Evolutionary conservation across 208 protist genomes (phyloP).

Genomic region (Trichomonas gallinae): DNA sequence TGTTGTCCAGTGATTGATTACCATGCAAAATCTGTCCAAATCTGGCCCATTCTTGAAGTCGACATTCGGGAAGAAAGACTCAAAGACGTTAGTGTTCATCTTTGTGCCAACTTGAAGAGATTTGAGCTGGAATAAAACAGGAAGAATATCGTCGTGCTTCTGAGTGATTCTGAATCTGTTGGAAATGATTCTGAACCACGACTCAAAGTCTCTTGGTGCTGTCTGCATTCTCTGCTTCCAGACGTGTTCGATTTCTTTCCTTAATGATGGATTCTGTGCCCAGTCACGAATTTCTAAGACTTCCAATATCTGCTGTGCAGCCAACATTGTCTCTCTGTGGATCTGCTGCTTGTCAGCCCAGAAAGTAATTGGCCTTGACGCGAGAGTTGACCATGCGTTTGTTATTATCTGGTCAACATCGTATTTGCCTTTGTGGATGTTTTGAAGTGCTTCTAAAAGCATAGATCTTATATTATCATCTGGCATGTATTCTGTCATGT

Average conservation of each 20-base stretch:
- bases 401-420: not conserved
- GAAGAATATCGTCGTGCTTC: not conserved
- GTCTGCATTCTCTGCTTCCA: not conserved
- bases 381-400: not conserved
- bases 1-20: not conserved
- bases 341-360: not conserved
- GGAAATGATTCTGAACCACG: not conserved
- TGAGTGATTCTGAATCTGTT: not conserved
- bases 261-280: not conserved
- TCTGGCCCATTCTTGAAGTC: not conserved
- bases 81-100: not conserved
- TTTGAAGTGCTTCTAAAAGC: not conserved
- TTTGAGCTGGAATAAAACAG: not conserved
- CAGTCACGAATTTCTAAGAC: not conserved
- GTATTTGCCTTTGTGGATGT: not conserved
- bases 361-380: not conserved
- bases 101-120: not conserved
- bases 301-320: not conserved
- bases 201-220: not conserved
- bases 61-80: not conserved
- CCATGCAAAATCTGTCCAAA: not conserved
- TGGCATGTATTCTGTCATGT: not conserved
- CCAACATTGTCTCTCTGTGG: not conserved
- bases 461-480: not conserved
- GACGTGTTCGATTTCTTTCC: not conserved